These are phyloP conservation scores for Salix arbutifolia DNA, from an alignment of 345 rosid genomes.

Conservation along the genomic window DNA sequence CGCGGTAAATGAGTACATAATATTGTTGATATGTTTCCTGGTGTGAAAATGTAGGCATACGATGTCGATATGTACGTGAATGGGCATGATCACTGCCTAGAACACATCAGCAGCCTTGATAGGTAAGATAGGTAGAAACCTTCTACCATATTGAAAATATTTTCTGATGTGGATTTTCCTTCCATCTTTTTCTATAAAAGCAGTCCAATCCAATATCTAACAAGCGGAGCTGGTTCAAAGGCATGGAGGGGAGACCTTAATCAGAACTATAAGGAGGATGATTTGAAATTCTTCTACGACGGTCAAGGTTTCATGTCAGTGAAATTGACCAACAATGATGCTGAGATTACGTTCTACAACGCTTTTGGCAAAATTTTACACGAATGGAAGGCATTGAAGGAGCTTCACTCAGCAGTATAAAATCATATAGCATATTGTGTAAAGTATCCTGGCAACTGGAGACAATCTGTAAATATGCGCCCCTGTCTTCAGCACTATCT, in stretches of 20 bases:
- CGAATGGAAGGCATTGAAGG: conserved; percentile 35
- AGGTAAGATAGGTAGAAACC: conserved; percentile 19
- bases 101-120: conserved; percentile 31
- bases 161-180: too few relatives aligned
- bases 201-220: conserved; percentile 56
- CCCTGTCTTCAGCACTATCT: too few relatives aligned
- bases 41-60: conserved; percentile 26
- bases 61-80: conserved; percentile 46
- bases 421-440: background rate
- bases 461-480: too few relatives aligned
- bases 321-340: conserved; percentile 25
- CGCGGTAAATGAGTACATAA: too few relatives aligned
- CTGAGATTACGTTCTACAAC: conserved; percentile 42
- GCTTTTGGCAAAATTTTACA: conserved; percentile 49
- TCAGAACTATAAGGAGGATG: conserved; percentile 16
- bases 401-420: conserved; percentile 18
- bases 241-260: conserved; percentile 65
- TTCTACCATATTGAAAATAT: background rate
- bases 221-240: conserved; percentile 88
- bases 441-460: background rate
- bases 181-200: background rate
- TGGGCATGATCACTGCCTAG: conserved; percentile 53
- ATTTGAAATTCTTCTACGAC: conserved; percentile 56
- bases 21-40: too few relatives aligned
- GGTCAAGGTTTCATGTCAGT: conserved; percentile 84